These are phyloP conservation scores for Tuber microsphaerosporum DNA, from an alignment of 495 filamentous ascomycete species.

Conservation along the genomic window DNA sequence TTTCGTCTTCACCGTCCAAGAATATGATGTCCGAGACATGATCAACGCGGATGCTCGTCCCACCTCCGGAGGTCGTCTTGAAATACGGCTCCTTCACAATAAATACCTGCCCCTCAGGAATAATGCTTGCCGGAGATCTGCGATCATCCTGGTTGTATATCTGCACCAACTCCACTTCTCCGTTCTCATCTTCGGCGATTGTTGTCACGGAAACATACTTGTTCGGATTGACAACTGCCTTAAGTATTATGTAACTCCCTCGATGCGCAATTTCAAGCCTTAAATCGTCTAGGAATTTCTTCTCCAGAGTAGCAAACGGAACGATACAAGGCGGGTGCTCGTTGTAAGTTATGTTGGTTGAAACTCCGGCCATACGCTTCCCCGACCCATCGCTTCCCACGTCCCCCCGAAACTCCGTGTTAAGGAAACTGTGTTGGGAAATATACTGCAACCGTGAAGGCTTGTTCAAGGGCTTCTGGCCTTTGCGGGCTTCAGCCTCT, in stretches of 20 bases:
- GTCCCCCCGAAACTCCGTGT: background rate
- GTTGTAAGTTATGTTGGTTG: conserved; percentile 2
- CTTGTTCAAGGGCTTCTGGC: background rate
- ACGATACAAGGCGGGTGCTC: conserved; percentile 13
- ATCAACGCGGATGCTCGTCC: conserved; percentile 25
- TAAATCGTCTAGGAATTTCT: conserved; percentile 21
- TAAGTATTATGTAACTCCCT: conserved; percentile 18
- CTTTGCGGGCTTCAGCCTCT: background rate
- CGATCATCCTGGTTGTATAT: conserved; percentile 20
- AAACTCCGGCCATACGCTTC: background rate
- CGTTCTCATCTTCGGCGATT: conserved; percentile 22
- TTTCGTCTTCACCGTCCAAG: conserved; percentile 10
- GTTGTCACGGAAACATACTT: conserved; percentile 15
- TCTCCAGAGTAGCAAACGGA: conserved; percentile 12
- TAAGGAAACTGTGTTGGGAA: background rate
- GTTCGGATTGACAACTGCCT: conserved; percentile 13
- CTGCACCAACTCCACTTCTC: conserved; percentile 22
- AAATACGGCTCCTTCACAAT: conserved; percentile 31
- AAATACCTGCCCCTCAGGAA: conserved; percentile 22
- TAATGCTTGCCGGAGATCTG: conserved; percentile 9
- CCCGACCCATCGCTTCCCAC: background rate
- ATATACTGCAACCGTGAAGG: background rate
- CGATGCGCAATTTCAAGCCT: conserved; percentile 22
- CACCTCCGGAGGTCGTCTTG: conserved; percentile 5
- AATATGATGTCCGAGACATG: conserved; percentile 31